Conservation (phyloP, 2,329 filamentous ascomycete species). For the Sphaerostilbella broomeana region DNA sequence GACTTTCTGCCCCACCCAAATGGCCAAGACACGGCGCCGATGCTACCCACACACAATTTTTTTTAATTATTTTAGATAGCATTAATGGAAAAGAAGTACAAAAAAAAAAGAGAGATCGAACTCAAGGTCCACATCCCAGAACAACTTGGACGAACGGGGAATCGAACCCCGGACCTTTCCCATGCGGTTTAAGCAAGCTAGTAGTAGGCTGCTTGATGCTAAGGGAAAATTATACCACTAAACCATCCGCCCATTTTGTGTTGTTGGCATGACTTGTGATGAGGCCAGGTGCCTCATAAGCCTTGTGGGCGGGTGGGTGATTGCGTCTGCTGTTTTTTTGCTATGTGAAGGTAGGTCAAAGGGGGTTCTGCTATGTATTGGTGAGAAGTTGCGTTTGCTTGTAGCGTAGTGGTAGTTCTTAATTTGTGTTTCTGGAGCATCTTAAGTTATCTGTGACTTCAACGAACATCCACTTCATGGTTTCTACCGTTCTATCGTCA, state of each 20-base stretch:
- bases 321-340: no score
- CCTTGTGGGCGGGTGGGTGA: no score
- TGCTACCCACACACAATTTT: not conserved
- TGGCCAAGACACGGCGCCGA: no score
- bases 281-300: not conserved
- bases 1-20: no score
- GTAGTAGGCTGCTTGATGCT: constrained; percentile 7
- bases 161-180: constrained; percentile 16
- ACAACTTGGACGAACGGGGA: constrained; percentile 15
- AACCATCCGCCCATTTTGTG: constrained; percentile 13
- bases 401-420: no score
- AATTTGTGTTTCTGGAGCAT: no score
- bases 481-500: not conserved
- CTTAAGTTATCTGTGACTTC: not conserved
- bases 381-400: no score
- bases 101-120: not conserved
- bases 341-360: no score
- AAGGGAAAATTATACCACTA: constrained; percentile 14
- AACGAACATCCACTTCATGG: constrained; percentile 12
- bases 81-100: not conserved
- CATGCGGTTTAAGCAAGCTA: constrained; percentile 3
- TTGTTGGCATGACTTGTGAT: not conserved
- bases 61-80: no score
- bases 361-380: no score
- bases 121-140: not conserved